Percentiles rank a stretch among this genome's conserved stretches.
Conservation (phyloP, 257 asterid genomes). For the Dorcoceras hygrometricum region DNA sequence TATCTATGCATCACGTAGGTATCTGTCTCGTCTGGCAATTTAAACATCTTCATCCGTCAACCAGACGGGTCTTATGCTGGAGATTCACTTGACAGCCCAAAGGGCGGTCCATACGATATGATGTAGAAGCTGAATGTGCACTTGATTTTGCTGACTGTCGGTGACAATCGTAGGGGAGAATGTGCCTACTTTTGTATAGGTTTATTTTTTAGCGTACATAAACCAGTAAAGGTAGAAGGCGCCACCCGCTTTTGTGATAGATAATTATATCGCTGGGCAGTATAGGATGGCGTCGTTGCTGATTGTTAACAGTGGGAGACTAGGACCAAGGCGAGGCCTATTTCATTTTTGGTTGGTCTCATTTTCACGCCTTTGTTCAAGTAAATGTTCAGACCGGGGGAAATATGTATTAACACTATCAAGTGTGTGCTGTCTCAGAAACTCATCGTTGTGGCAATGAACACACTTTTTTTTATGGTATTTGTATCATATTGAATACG, state of each 20-base stretch:
- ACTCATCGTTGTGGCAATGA: neutral
- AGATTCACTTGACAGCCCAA: constrained; percentile 83
- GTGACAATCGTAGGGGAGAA: constrained; percentile 25
- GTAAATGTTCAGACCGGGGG: neutral
- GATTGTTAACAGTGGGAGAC: neutral
- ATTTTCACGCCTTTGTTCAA: neutral
- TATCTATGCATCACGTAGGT: constrained; percentile 41
- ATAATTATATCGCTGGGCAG: neutral
- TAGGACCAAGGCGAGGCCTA: neutral
- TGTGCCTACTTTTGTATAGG: constrained; percentile 38
- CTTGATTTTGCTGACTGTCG: constrained; percentile 19
- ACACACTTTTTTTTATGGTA: neutral
- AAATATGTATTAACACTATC: too few relatives aligned
- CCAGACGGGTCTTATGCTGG: constrained; percentile 82
- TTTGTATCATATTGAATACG: too few relatives aligned
- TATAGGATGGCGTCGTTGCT: neutral
- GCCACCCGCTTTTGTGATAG: neutral
- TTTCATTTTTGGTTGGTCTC: neutral
- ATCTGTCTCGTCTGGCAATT: constrained; percentile 55
- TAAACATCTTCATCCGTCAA: constrained; percentile 74
- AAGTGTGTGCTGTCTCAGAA: constrained; percentile 1
- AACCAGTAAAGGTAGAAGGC: neutral
- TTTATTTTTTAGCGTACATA: constrained; percentile 27
- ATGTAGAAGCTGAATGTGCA: constrained; percentile 26
- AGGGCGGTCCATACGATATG: constrained; percentile 44